Percentiles rank a stretch among this genome's conserved stretches.
phyloP scores from a whole-genome alignment of 2,329 filamentous ascomycete species.

The Trichoderma polysporum region DNA sequence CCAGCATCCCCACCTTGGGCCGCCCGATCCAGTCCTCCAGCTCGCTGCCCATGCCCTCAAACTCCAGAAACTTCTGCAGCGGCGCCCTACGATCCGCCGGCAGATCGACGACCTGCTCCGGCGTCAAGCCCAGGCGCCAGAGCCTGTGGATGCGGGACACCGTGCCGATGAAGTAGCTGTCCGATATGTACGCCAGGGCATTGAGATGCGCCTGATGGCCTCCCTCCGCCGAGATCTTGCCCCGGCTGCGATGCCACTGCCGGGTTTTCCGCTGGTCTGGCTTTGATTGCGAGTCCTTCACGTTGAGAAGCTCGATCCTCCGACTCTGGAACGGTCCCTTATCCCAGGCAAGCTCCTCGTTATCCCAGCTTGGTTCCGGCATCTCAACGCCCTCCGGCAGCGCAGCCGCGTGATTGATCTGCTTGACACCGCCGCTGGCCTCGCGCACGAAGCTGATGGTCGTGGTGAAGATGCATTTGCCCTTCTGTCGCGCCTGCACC shows the following conservation, averaged over 20 bases:
- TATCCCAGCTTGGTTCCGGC: constrained; percentile 41
- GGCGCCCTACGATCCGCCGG: constrained; percentile 41
- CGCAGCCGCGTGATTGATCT: constrained; percentile 64
- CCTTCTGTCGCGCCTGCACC: constrained; percentile 90
- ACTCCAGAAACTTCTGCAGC: constrained; percentile 41
- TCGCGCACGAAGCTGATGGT: constrained; percentile 84
- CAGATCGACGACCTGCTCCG: constrained; percentile 53
- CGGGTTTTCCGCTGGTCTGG: constrained; percentile 67
- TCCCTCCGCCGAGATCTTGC: constrained; percentile 69
- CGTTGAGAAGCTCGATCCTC: constrained; percentile 41
- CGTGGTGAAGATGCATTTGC: constrained; percentile 89
- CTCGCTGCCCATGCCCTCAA: constrained; percentile 40
- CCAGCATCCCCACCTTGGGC: constrained; percentile 77
- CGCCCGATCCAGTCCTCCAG: constrained; percentile 51
- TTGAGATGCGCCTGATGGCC: constrained; percentile 79
- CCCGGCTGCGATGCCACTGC: constrained; percentile 74
- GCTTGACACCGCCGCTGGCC: constrained; percentile 49
- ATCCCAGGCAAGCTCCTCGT: constrained; percentile 51
- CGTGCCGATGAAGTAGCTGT: constrained; percentile 91
- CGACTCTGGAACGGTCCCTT: constrained; percentile 50
- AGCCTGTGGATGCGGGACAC: constrained; percentile 77
- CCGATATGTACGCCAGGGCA: constrained; percentile 89
- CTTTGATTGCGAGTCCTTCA: constrained; percentile 36
- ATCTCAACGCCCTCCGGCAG: constrained; percentile 50
- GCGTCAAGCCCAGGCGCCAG: constrained; percentile 65